Base-by-base conservation (phyloP, 495 filamentous ascomycete species). In the Corynascus novoguineensis region DNA sequence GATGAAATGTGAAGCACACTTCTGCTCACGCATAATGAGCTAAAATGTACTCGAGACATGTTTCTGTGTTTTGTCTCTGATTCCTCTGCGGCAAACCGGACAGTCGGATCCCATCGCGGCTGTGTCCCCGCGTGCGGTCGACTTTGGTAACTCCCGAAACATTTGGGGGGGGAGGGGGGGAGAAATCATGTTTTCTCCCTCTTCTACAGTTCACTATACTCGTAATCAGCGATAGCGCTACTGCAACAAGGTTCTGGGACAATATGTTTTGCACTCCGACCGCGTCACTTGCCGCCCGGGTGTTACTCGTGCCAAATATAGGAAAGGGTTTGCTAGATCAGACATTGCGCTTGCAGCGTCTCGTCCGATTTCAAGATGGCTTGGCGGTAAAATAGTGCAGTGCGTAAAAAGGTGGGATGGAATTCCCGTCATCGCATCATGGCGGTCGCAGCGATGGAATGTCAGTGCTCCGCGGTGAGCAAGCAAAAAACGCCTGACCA, bases 321-420 rank as follows among this genome's bases (percentile, higher is more conserved):
- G 47, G 10, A 11, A 35, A 14, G 34, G 22, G 11, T 6, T 34
- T 32, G 40, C 25, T 59, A 59, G 19, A 32, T 3, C 19, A 9
- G 25, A 37, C n/a, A 1, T 21, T 34, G 34, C 25, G 24, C 55
- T n/a, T 58, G 55, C 55, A 58, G 55, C 42, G 56, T 50, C 53
- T 42, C 49, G 56, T 22, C 56, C 32, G 37, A 25, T 51, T 49
- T 35, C 17, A 40, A 41, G n/a, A n/a, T n/a, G n/a, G n/a, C n/a
- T n/a, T n/a, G n/a, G n/a, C n/a, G n/a, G n/a, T n/a, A n/a, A n/a
- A n/a, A n/a, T n/a, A n/a, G n/a, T n/a, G n/a, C n/a, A n/a, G n/a
- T n/a, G n/a, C n/a, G n/a, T 12, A 1, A 14, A 3, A n/a, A 34
- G 28, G 10, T 19, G 12, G 40, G n/a, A 41, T 41, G n/a, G 35